Evolutionary conservation across 148 eudicot species (phyloP).

Genomic region (Vaccinium myrtillus): DNA sequence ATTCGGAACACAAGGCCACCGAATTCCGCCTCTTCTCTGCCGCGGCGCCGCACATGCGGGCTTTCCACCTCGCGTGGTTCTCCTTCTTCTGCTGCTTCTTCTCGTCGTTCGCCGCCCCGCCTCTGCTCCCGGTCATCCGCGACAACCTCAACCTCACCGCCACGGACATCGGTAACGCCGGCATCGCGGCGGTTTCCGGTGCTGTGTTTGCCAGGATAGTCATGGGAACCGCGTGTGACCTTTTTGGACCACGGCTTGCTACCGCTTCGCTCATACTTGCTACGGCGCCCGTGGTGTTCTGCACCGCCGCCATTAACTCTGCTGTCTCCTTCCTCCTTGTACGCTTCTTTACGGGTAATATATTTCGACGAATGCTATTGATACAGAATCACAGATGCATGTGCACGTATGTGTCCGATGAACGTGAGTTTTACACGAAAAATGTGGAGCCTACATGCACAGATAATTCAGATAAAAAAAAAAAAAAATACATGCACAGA

Average conservation of each 20-base stretch:
- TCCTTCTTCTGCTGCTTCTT: constrained; percentile 77
- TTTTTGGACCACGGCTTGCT: constrained; percentile 74
- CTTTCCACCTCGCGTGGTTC: constrained; percentile 82
- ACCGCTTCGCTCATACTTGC: constrained; percentile 62
- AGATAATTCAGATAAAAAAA: too few relatives aligned
- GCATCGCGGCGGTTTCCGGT: constrained; percentile 79
- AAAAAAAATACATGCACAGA: too few relatives aligned
- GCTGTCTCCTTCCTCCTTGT: constrained; percentile 43
- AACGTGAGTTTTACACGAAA: too few relatives aligned
- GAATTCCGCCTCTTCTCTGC: constrained; percentile 46
- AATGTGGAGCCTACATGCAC: too few relatives aligned
- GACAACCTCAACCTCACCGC: constrained; percentile 64
- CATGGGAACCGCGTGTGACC: constrained; percentile 82
- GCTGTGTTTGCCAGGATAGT: constrained; percentile 65
- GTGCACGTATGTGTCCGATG: too few relatives aligned
- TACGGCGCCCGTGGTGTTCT: constrained; percentile 70
- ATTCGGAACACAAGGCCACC: constrained; percentile 69
- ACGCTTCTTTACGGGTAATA: constrained; percentile 48
- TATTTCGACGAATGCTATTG: too few relatives aligned
- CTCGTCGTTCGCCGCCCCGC: constrained; percentile 85
- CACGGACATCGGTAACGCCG: constrained; percentile 79
- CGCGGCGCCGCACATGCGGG: constrained; percentile 76
- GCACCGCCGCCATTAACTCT: constrained; percentile 34
- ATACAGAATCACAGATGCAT: too few relatives aligned
- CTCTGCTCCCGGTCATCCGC: constrained; percentile 73